A percentile compares a stretch with the other conserved stretches of the same genome.
phyloP scores from a whole-genome alignment of 177 flowering plant species.

The Vitis hybrid region DNA sequence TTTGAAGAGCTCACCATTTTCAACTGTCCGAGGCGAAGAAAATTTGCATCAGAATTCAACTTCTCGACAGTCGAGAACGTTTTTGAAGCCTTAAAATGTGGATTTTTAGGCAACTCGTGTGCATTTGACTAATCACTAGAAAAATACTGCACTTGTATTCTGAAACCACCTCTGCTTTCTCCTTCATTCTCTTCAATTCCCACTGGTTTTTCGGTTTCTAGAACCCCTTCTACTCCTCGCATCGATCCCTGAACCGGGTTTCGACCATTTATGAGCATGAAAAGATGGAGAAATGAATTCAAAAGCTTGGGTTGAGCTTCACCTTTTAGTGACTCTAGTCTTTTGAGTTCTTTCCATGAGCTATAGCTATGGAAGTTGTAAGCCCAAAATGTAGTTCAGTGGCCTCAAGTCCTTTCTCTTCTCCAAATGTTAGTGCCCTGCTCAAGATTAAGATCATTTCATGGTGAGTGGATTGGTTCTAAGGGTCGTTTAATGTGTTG shows the following conservation, averaged over 20 bases:
- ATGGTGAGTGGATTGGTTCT: constrained; percentile 45
- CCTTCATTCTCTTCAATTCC: constrained; percentile 3
- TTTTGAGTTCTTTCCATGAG: constrained; percentile 7
- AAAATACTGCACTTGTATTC: constrained; percentile 15
- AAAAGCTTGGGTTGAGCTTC: constrained; percentile 7
- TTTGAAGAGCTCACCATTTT: constrained; percentile 5
- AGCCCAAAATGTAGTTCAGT: constrained; percentile 46
- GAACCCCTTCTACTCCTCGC: constrained; percentile 16
- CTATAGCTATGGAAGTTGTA: constrained; percentile 46
- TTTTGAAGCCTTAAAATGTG: constrained; percentile 53
- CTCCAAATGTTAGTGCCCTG: constrained; percentile 66
- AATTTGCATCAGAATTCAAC: constrained; percentile 37
- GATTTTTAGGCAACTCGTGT: constrained; percentile 56
- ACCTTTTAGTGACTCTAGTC: neutral
- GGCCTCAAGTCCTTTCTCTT: constrained; percentile 63
- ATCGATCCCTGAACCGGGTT: constrained; percentile 19
- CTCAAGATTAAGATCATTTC: constrained; percentile 70
- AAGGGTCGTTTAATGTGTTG: neutral
- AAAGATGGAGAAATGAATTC: neutral
- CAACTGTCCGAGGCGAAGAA: constrained; percentile 18
- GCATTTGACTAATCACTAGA: constrained; percentile 43
- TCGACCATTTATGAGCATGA: constrained; percentile 17
- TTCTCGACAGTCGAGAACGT: constrained; percentile 40
- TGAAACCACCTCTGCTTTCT: constrained; percentile 27
- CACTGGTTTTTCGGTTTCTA: constrained; percentile 25